Conservation (phyloP, 352 stramenopile species). For the Globisporangium polare region DNA sequence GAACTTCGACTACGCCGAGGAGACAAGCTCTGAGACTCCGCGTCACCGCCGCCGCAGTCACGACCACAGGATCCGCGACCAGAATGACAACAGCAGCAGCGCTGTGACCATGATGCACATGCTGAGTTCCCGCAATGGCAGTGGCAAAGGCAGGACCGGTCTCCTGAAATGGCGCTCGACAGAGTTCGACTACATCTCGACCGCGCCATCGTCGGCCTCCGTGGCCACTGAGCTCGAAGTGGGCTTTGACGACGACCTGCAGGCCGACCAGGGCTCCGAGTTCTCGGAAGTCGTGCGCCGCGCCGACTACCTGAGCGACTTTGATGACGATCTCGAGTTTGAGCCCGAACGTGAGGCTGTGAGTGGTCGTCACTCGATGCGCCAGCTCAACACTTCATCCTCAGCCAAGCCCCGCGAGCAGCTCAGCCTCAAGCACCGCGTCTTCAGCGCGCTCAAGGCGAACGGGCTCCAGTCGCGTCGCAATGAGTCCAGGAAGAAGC, state of each 20-base stretch:
- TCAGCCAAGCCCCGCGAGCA: background rate
- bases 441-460: slow-evolving; percentile 18
- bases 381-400: background rate
- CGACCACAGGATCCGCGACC: background rate
- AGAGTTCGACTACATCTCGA: slow-evolving; percentile 57
- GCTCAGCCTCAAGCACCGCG: slow-evolving; percentile 26
- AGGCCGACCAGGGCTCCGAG: slow-evolving; percentile 49
- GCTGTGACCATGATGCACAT: background rate
- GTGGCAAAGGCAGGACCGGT: background rate
- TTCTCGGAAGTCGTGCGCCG: slow-evolving; percentile 50
- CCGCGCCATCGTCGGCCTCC: slow-evolving; percentile 23
- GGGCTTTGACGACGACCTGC: slow-evolving; percentile 16
- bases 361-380: slow-evolving; percentile 24
- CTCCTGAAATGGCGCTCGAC: background rate
- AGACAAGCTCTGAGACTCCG: slow-evolving; percentile 25
- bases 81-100: background rate
- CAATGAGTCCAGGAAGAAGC: slow-evolving; percentile 33
- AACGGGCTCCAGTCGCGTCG: slow-evolving; percentile 17
- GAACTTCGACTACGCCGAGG: slow-evolving; percentile 69
- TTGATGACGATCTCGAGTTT: slow-evolving; percentile 19
- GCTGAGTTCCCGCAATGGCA: background rate
- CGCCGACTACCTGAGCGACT: slow-evolving; percentile 41
- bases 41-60: background rate
- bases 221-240: slow-evolving; percentile 11
- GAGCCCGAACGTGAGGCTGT: slow-evolving; percentile 9